Evolutionary conservation across 2,329 filamentous ascomycete genomes (phyloP).

Genomic region (Ophiostoma ips): DNA sequence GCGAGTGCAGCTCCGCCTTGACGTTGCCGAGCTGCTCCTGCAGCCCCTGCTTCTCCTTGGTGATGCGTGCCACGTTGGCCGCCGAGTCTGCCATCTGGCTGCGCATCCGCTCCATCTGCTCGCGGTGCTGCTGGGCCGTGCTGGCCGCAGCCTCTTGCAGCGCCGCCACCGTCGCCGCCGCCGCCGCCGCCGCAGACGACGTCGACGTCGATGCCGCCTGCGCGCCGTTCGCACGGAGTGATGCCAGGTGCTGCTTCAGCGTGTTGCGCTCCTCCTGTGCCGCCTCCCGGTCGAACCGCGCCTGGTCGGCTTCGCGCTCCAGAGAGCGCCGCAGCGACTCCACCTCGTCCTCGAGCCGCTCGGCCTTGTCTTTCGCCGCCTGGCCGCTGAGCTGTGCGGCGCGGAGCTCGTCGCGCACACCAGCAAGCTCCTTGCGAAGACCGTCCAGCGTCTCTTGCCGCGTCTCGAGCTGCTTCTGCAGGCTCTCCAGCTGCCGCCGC

Average conservation of each 20-base stretch:
- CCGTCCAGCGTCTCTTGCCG: conserved; percentile 52
- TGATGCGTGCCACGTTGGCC: conserved; percentile 31
- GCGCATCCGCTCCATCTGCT: conserved; percentile 37
- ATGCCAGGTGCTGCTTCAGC: conserved; percentile 30
- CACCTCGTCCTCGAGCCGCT: conserved; percentile 61
- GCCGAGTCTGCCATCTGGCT: conserved; percentile 45
- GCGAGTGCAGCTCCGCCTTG: conserved; percentile 44
- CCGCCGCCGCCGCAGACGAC: background rate
- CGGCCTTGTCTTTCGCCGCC: conserved; percentile 48
- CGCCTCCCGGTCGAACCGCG: conserved; percentile 31
- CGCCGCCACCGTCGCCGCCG: conserved; percentile 11
- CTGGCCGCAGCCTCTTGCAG: conserved; percentile 15
- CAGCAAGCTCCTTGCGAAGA: conserved; percentile 50
- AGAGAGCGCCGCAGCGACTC: conserved; percentile 54
- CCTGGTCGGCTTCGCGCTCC: conserved; percentile 50
- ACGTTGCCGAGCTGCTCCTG: conserved; percentile 48
- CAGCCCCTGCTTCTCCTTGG: conserved; percentile 47
- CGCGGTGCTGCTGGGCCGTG: conserved; percentile 21
- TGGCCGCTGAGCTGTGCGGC: conserved; percentile 50
- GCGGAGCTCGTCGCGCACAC: conserved; percentile 56
- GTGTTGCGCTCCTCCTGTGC: conserved; percentile 31
- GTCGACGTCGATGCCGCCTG: background rate
- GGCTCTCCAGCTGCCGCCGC: conserved; percentile 57
- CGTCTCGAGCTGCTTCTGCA: conserved; percentile 56
- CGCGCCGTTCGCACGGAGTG: conserved; percentile 14